phyloP scores from a whole-genome alignment of 2,329 filamentous ascomycete genomes.

The Penicillium rolfsii region DNA sequence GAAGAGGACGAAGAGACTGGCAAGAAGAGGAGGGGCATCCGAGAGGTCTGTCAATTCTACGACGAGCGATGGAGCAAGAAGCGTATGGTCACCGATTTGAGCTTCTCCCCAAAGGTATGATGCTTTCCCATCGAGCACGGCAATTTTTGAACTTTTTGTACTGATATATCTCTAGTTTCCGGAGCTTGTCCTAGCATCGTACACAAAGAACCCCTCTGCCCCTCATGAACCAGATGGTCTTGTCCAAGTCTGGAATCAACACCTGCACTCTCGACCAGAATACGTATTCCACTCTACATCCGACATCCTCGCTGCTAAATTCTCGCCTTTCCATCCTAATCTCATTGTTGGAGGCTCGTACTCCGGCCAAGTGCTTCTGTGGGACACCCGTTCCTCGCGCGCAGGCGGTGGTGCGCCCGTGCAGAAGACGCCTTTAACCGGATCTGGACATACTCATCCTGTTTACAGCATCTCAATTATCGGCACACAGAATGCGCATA shows the following conservation, averaged over 20 bases:
- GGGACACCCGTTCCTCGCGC: conserved; percentile 91
- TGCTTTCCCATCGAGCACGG: neutral
- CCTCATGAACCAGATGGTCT: conserved; percentile 92
- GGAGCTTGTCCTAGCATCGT: conserved; percentile 88
- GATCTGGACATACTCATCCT: conserved; percentile 92
- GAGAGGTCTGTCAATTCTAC: conserved; percentile 90
- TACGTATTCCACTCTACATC: conserved; percentile 97
- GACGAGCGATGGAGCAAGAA: conserved; percentile 97
- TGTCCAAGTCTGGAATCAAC: conserved; percentile 95
- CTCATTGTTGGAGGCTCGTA: conserved; percentile 95
- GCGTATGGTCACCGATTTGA: conserved; percentile 92
- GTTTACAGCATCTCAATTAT: conserved; percentile 96
- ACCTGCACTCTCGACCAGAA: conserved; percentile 91
- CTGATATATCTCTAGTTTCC: conserved; percentile 63
- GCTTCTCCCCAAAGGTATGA: conserved; percentile 83
- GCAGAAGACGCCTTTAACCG: conserved; percentile 93
- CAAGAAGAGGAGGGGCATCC: conserved; percentile 54
- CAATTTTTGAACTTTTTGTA: conserved; percentile 1
- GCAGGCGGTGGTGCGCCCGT: conserved; percentile 70
- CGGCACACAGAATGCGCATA: conserved; percentile 97
- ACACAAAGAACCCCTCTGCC: conserved; percentile 95
- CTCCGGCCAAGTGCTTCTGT: conserved; percentile 92
- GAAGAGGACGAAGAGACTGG: conserved; percentile 73
- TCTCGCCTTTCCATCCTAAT: conserved; percentile 98
- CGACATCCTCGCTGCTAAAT: conserved; percentile 92